phyloP scores from a whole-genome alignment of 345 rosid genomes.

The Orychophragmus violaceus region DNA sequence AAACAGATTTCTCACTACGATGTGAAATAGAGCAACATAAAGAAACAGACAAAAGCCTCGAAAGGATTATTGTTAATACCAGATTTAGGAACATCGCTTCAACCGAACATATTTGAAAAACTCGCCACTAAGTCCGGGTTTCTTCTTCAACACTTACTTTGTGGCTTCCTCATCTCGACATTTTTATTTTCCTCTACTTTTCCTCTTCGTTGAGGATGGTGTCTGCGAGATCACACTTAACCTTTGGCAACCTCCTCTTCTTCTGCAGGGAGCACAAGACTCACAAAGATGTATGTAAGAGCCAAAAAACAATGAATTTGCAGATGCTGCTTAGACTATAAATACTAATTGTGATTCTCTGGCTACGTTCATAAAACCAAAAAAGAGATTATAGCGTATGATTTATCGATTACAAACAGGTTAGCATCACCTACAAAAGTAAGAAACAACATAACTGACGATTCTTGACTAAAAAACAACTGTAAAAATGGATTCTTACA shows the following conservation, averaged over 20 bases:
- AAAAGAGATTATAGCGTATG: constrained; percentile 5
- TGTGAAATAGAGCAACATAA: background rate
- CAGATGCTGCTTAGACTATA: background rate
- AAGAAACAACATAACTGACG: no score
- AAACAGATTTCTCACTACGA: constrained; percentile 26
- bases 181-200: constrained; percentile 48
- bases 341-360: constrained; percentile 70
- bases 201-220: constrained; percentile 51
- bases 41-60: background rate
- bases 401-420: background rate
- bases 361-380: constrained; percentile 23
- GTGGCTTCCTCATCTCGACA: constrained; percentile 35
- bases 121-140: constrained; percentile 40
- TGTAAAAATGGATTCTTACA: no score
- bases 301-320: no score
- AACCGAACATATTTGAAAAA: constrained; percentile 53
- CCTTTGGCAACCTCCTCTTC: constrained; percentile 61
- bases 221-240: constrained; percentile 61
- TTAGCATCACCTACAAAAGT: no score
- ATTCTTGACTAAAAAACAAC: no score
- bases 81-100: constrained; percentile 40
- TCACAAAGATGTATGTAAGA: constrained; percentile 15
- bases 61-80: constrained; percentile 89
- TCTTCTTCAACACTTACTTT: constrained; percentile 66
- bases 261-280: constrained; percentile 42